phyloP scores from a whole-genome alignment of 2,329 filamentous ascomycete species.

The Annulohypoxylon truncatum region DNA sequence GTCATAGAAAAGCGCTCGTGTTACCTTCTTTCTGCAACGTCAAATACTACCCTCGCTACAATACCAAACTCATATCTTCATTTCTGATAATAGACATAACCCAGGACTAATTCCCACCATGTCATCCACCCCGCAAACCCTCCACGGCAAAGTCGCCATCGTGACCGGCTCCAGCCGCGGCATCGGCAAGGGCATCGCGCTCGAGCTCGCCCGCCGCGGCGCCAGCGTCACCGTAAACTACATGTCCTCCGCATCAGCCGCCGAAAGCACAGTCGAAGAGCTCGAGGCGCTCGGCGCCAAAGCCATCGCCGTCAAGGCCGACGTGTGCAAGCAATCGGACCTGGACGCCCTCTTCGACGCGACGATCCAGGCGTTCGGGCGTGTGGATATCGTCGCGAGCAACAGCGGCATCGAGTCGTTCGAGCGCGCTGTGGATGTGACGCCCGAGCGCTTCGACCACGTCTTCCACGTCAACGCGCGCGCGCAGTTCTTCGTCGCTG shows the following conservation, averaged over 20 bases:
- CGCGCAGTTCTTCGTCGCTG: constrained; percentile 19
- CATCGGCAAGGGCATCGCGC: constrained; percentile 24
- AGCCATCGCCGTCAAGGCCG: constrained; percentile 22
- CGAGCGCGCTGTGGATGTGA: constrained; percentile 18
- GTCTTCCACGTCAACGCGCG: constrained; percentile 26
- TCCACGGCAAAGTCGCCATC: constrained; percentile 19
- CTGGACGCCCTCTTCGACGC: constrained; percentile 19
- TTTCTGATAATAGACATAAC: too few relatives aligned
- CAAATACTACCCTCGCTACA: not conserved
- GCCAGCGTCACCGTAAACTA: constrained; percentile 27
- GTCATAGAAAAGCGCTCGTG: constrained; percentile 1
- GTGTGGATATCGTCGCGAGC: constrained; percentile 21
- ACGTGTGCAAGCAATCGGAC: constrained; percentile 8
- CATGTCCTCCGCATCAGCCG: constrained; percentile 5
- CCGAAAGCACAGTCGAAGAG: constrained; percentile 11
- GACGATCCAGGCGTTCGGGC: constrained; percentile 15
- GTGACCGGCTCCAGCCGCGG: constrained; percentile 25
- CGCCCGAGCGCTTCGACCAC: constrained; percentile 19
- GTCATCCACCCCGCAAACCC: constrained; percentile 12
- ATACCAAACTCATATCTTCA: not conserved
- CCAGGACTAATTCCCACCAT: not conserved
- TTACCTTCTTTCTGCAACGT: not conserved
- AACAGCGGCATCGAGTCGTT: constrained; percentile 27
- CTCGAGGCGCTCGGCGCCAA: constrained; percentile 9
- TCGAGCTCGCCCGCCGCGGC: constrained; percentile 21